Conservation (phyloP, 2,329 filamentous ascomycete genomes). For the Pseudogymnoascus sp. region DNA sequence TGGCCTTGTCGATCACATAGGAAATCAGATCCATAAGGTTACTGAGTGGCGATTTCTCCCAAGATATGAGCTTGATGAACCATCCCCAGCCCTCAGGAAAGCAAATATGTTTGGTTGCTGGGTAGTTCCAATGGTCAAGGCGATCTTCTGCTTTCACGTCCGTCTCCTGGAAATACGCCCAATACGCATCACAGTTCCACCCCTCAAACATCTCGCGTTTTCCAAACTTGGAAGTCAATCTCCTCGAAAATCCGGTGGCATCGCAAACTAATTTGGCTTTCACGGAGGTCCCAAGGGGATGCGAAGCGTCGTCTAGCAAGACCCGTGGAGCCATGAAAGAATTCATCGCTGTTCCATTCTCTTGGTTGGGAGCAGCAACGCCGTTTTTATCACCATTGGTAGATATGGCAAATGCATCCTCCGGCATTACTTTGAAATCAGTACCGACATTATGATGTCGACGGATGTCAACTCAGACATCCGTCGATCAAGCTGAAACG, state of each 20-base stretch:
- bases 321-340: neutral
- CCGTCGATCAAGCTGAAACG: slow-evolving; percentile 22
- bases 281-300: neutral
- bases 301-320: neutral
- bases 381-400: neutral
- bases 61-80: slow-evolving; percentile 22
- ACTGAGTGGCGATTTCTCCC: slow-evolving; percentile 20
- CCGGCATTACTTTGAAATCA: slow-evolving; percentile 14
- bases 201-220: neutral
- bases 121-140: slow-evolving; percentile 18
- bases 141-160: slow-evolving; percentile 20
- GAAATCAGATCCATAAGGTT: slow-evolving; percentile 23
- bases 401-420: neutral
- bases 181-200: neutral
- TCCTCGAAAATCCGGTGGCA: neutral
- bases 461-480: slow-evolving; percentile 24
- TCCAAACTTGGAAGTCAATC: neutral
- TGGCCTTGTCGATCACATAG: slow-evolving; percentile 20
- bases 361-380: neutral
- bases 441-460: slow-evolving; percentile 20
- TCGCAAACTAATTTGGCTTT: neutral
- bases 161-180: slow-evolving; percentile 16
- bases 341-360: neutral
- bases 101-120: slow-evolving; percentile 25
- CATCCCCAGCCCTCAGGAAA: slow-evolving; percentile 25